These are phyloP conservation scores for Hemisphaericaspora subhashii DNA, from an alignment of 1,139 yeast genomes.

Conservation along the genomic window DNA sequence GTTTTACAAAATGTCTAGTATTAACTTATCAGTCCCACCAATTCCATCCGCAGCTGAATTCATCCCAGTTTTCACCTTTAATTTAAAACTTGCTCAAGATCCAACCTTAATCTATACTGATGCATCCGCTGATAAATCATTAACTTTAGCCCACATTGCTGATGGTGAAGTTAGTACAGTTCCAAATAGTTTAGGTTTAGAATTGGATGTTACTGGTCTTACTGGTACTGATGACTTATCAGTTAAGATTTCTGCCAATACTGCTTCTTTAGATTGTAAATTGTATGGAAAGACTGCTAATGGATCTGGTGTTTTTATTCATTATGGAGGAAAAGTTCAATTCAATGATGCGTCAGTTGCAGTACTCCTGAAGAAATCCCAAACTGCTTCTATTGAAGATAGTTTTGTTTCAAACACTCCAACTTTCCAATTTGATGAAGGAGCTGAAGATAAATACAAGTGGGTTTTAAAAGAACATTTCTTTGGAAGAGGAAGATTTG, in stretches of 20 bases:
- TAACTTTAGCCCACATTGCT: conserved; percentile 23
- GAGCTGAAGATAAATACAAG: conserved; percentile 38
- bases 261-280: conserved; percentile 49
- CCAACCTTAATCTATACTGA: conserved; percentile 18
- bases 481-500: conserved; percentile 55
- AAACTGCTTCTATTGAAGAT: conserved; percentile 39
- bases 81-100: conserved; percentile 23
- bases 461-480: conserved; percentile 50
- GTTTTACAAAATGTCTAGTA: conserved; percentile 10
- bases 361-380: conserved; percentile 31
- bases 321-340: conserved; percentile 48
- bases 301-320: conserved; percentile 38
- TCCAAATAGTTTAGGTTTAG: conserved; percentile 28
- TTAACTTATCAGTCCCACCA: conserved; percentile 12
- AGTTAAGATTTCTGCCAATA: conserved; percentile 25
- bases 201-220: conserved; percentile 26
- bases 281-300: conserved; percentile 44
- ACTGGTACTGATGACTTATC: conserved; percentile 51
- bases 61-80: conserved; percentile 32
- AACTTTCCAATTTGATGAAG: conserved; percentile 36
- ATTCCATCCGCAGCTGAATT: conserved; percentile 23
- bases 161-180: conserved; percentile 32
- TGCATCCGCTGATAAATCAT: conserved; percentile 16
- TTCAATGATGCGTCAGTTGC: conserved; percentile 32
- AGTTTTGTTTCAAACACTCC: conserved; percentile 51